Evolutionary conservation across 2,329 filamentous ascomycete species (phyloP).

Genomic region (Zasmidium cellare): DNA sequence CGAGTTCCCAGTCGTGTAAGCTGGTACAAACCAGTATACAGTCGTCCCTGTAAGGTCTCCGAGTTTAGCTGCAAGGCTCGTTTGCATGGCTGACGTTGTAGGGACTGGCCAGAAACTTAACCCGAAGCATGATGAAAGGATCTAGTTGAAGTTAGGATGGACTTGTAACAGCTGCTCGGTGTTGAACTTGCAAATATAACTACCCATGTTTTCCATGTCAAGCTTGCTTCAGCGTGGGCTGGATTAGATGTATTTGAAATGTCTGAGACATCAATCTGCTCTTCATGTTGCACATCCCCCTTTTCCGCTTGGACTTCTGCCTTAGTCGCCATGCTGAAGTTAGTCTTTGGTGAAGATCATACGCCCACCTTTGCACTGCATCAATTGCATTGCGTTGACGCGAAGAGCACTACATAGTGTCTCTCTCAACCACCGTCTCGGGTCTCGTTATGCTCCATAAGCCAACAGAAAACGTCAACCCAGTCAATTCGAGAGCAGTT

Average conservation of each 20-base stretch:
- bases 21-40: constrained; percentile 12
- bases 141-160: constrained; percentile 1
- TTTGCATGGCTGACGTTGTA: constrained; percentile 11
- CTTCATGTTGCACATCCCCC: constrained; percentile 4
- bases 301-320: not conserved
- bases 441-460: too few relatives aligned
- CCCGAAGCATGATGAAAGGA: constrained; percentile 14
- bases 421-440: too few relatives aligned
- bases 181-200: constrained; percentile 9
- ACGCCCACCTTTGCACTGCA: too few relatives aligned
- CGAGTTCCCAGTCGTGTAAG: constrained; percentile 10
- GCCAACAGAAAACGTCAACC: too few relatives aligned
- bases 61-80: constrained; percentile 7
- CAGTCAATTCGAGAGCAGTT: too few relatives aligned
- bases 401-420: too few relatives aligned
- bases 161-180: too few relatives aligned
- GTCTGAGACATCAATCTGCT: not conserved
- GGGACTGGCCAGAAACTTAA: constrained; percentile 15
- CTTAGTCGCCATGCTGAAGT: too few relatives aligned
- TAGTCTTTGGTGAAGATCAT: too few relatives aligned
- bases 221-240: not conserved
- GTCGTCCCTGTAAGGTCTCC: constrained; percentile 7
- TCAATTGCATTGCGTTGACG: too few relatives aligned
- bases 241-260: not conserved
- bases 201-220: constrained; percentile 20